phyloP scores from a whole-genome alignment of 176 grass and related monocot species.

The Musa itinerans region DNA sequence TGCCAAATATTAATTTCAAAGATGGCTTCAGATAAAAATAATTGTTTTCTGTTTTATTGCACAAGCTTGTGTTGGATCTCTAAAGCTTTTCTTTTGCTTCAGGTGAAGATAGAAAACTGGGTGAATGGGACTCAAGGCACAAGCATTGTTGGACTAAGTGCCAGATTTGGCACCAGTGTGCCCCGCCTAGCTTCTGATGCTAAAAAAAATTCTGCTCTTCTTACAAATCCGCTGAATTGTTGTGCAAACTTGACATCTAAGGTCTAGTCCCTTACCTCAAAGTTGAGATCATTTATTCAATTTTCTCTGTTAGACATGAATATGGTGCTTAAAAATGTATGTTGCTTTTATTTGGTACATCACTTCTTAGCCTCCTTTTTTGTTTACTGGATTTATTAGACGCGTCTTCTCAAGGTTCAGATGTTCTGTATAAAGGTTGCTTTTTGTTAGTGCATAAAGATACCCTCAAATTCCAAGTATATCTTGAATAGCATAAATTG shows the following conservation, averaged over 20 bases:
- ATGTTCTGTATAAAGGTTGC: too few species aligned
- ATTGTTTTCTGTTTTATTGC: neutral
- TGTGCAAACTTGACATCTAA: constrained; percentile 68
- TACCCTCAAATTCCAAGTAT: neutral
- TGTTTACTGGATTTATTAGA: neutral
- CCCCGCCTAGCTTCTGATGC: constrained; percentile 43
- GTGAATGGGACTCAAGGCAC: constrained; percentile 57
- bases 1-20: too few species aligned
- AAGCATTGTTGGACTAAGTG: constrained; percentile 63
- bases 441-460: too few species aligned
- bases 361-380: too few species aligned
- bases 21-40: neutral
- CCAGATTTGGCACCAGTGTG: constrained; percentile 59
- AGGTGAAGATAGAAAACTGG: constrained; percentile 93
- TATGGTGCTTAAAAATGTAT: too few species aligned
- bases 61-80: constrained; percentile 4
- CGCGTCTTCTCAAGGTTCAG: too few species aligned
- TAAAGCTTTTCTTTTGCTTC: constrained; percentile 19
- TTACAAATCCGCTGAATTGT: constrained; percentile 62
- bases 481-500: neutral
- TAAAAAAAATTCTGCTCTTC: constrained; percentile 41
- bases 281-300: neutral
- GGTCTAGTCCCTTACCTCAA: constrained; percentile 24
- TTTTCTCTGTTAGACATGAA: too few species aligned
- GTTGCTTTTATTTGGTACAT: too few species aligned